Conservation (phyloP, 1,284 basidiomycete genomes). For the Butyriboletus appendiculatus region DNA sequence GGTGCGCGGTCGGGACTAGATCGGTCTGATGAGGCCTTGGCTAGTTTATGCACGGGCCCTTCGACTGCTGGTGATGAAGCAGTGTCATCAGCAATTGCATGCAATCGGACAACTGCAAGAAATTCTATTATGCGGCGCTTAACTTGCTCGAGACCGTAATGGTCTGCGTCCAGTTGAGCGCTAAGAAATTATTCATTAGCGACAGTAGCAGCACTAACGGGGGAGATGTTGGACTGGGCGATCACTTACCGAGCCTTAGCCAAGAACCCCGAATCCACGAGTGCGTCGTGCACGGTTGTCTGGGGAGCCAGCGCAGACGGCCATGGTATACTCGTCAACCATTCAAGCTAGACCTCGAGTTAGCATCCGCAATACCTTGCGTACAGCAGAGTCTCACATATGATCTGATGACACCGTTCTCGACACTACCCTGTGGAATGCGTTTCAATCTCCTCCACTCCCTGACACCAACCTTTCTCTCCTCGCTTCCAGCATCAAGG, state of each 20-base stretch:
- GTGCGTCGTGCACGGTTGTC: constrained; percentile 28
- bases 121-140: constrained; percentile 91
- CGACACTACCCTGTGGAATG: constrained; percentile 75
- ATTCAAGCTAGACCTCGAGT: constrained; percentile 61
- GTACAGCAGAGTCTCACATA: constrained; percentile 49
- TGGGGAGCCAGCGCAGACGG: constrained; percentile 42
- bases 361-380: constrained; percentile 7
- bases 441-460: constrained; percentile 79
- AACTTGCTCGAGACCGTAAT: constrained; percentile 88
- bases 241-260: constrained; percentile 48
- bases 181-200: constrained; percentile 27
- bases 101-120: constrained; percentile 83
- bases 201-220: background rate
- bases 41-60: constrained; percentile 1
- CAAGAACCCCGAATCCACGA: constrained; percentile 60
- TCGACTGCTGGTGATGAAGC: background rate
- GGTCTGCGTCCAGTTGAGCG: constrained; percentile 81
- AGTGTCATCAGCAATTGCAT: constrained; percentile 51
- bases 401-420: constrained; percentile 75
- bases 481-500: constrained; percentile 73
- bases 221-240: background rate
- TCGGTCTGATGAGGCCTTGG: constrained; percentile 12
- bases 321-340: constrained; percentile 83
- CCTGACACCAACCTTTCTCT: constrained; percentile 78
- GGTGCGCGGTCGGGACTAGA: constrained; percentile 23